Evolutionary conservation across 2,329 filamentous ascomycete genomes (phyloP).

Genomic region (Zymoseptoria pseudotritici): DNA sequence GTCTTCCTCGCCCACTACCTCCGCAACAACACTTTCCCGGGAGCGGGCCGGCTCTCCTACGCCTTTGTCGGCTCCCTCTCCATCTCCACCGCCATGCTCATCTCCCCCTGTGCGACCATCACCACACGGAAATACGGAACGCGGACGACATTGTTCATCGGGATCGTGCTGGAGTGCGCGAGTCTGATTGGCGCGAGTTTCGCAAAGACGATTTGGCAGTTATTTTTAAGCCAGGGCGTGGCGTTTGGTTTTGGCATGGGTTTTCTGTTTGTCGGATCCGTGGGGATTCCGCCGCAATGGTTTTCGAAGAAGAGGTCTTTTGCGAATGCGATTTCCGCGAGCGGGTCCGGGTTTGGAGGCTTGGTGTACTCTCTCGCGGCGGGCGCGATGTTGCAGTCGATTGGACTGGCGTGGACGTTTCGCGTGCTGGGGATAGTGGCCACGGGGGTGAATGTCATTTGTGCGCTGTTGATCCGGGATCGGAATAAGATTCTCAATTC

Average conservation of each 20-base stretch:
- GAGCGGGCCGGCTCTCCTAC: constrained; percentile 58
- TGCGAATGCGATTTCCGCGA: constrained; percentile 60
- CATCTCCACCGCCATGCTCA: constrained; percentile 57
- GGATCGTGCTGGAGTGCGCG: constrained; percentile 55
- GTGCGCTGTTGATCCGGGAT: constrained; percentile 58
- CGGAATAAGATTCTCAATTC: constrained; percentile 64
- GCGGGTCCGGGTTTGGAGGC: constrained; percentile 70
- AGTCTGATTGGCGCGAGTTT: constrained; percentile 66
- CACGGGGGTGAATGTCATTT: constrained; percentile 56
- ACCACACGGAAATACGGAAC: constrained; percentile 57
- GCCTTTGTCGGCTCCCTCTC: constrained; percentile 71
- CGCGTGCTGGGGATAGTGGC: constrained; percentile 57
- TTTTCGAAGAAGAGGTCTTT: constrained; percentile 61
- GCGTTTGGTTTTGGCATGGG: constrained; percentile 75
- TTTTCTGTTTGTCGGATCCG: constrained; percentile 63
- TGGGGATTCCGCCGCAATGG: constrained; percentile 66
- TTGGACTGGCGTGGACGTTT: constrained; percentile 61
- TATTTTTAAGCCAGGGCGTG: constrained; percentile 67
- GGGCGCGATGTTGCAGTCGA: constrained; percentile 58
- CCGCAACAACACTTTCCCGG: constrained; percentile 53
- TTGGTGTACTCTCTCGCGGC: constrained; percentile 60
- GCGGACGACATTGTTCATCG: constrained; percentile 55
- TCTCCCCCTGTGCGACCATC: constrained; percentile 61
- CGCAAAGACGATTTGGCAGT: constrained; percentile 61
- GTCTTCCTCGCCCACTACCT: constrained; percentile 74